These are phyloP conservation scores for Apophysomyces elegans DNA, from an alignment of 371 early-diverging fungal species.

Conservation along the genomic window DNA sequence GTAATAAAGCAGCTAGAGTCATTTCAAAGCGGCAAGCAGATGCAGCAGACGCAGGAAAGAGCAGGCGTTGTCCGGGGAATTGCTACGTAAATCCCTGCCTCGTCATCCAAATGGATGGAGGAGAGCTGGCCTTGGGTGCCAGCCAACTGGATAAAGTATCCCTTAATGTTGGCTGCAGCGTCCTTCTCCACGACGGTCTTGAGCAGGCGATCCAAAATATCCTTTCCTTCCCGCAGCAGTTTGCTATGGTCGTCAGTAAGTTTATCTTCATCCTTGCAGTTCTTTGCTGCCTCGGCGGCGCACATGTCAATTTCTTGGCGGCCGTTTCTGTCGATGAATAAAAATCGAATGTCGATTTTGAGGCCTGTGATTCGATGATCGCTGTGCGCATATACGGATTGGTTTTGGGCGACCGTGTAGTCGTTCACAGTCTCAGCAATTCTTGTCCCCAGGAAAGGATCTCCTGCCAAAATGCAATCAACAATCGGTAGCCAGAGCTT, in stretches of 20 bases:
- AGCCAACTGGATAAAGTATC: conserved; percentile 2
- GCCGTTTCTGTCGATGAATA: background rate
- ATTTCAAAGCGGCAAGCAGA: background rate
- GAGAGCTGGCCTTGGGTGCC: conserved; percentile 9
- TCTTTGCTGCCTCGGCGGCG: conserved; percentile 8
- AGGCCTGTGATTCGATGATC: background rate
- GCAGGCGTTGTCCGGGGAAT: background rate
- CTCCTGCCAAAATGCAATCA: conserved; percentile 4
- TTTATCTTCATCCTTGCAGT: background rate
- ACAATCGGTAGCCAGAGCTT: conserved; percentile 5
- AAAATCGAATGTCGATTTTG: conserved; percentile 14
- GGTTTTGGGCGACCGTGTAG: background rate
- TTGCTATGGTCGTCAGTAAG: conserved; percentile 1
- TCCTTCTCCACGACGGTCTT: conserved; percentile 5
- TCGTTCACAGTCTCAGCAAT: background rate
- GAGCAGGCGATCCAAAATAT: conserved; percentile 13
- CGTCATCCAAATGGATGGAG: conserved; percentile 6
- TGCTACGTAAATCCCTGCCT: background rate
- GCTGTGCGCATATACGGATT: background rate
- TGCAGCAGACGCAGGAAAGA: background rate
- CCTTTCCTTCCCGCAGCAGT: conserved; percentile 12
- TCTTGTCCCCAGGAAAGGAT: background rate
- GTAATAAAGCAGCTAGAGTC: background rate
- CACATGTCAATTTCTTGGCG: background rate
- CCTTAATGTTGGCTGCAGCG: conserved; percentile 1